Base-by-base conservation (phyloP, 1,139 yeast genomes). In the Scheffersomyces quercinus region DNA sequence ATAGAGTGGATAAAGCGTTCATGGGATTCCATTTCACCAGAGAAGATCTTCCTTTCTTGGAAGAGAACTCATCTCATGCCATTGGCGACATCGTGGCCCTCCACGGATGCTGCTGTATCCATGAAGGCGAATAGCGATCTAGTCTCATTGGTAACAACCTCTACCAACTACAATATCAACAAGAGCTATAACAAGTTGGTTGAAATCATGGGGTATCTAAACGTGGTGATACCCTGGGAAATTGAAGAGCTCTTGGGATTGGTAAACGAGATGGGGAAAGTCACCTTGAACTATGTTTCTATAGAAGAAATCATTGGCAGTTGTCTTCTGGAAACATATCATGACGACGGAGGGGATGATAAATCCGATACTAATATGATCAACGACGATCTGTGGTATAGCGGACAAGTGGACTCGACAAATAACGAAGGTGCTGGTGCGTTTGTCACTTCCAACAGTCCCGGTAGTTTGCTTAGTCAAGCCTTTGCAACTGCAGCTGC, bases 271-370 rank as follows among this genome's bases (percentile, higher is more conserved):
- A 66, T 81, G 45, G 81, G 79, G 35, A 77, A 75, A 52, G 74
- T 80, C 26, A 77, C 79, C 1, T 56, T 72, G n/a, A 71, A 68
- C 46, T 83, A 82, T 55, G 69, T 77, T 10, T 81, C 86, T n/a
- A 79, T 81, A 40, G 83, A 78, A 46, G 88, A 83, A 51, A 75
- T 82, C 37, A 81, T 82, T 3, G 81, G 82, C 20, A 78, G 85
- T 58, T 81, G 87, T 51, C 68, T 81, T 9, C 77, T 77, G 57
- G 83, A 79, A 44, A 36, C 44, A 3, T 47, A 36, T 16, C 44
- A 45, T 5, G 40, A 42, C 9, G 45, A 36, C n/a, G 42, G 43
- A 8, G 12, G 10, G 29, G 35, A 37, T 11, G 20, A 37, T 28
- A 13, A 11, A 13, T n/a, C 14, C 7, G 13, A 28, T 26, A 16